A percentile compares a stretch with the other conserved stretches of the same genome.
phyloP scores from a whole-genome alignment of 2,329 filamentous ascomycete species.

The Clonostachys rosea region DNA sequence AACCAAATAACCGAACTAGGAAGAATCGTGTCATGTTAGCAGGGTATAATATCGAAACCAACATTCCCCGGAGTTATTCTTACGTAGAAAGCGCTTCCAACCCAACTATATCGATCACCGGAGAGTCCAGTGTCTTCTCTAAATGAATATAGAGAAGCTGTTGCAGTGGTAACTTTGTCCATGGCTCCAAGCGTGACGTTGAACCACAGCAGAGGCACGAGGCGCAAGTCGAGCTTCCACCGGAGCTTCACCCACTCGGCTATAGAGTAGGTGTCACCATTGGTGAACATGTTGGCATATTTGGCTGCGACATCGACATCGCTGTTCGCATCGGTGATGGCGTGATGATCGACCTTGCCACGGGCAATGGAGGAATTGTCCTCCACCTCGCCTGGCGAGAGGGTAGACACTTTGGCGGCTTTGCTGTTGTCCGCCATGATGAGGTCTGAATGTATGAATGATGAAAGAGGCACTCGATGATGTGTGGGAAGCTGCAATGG shows the following conservation, averaged over 20 bases:
- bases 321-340: neutral
- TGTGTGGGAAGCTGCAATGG: no score
- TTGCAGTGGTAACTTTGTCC: slow-evolving; percentile 22
- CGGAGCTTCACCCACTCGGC: slow-evolving; percentile 8
- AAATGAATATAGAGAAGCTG: slow-evolving; percentile 18
- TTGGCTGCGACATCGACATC: slow-evolving; percentile 3
- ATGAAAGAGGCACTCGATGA: no score
- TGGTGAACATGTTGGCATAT: slow-evolving; percentile 5
- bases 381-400: slow-evolving; percentile 3
- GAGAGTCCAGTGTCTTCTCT: slow-evolving; percentile 12
- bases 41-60: slow-evolving; percentile 19
- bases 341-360: neutral
- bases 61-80: slow-evolving; percentile 6
- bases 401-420: neutral
- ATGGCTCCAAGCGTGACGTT: slow-evolving; percentile 17
- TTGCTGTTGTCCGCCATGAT: neutral
- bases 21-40: slow-evolving; percentile 1
- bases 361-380: slow-evolving; percentile 1
- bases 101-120: slow-evolving; percentile 17
- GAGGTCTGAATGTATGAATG: neutral
- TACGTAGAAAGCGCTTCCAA: slow-evolving; percentile 16
- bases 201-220: slow-evolving; percentile 14
- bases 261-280: slow-evolving; percentile 2
- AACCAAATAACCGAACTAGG: slow-evolving; percentile 1
- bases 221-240: slow-evolving; percentile 13